These are phyloP conservation scores for Pythium aphanidermatum DNA, from an alignment of 352 stramenopile species.

Conservation along the genomic window DNA sequence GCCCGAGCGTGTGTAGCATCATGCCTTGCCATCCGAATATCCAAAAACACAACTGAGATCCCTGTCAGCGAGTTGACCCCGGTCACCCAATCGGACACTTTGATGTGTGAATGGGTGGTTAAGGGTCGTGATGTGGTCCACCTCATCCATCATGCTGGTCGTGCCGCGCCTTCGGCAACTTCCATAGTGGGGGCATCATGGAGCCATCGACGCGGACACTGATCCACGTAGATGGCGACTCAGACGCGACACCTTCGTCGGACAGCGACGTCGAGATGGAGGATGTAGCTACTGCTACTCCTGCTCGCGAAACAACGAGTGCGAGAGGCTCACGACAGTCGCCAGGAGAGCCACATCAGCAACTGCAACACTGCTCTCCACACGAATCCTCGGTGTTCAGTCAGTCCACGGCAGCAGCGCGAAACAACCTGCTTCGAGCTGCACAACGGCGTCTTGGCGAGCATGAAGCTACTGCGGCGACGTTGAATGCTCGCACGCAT, in stretches of 20 bases:
- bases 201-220: slow-evolving; percentile 1
- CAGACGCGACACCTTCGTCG: slow-evolving; percentile 18
- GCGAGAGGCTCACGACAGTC: too few species aligned
- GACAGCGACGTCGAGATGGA: slow-evolving; percentile 17
- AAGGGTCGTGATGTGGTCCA: slow-evolving; percentile 8
- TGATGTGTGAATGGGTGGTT: slow-evolving; percentile 2
- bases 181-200: not conserved
- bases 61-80: not conserved
- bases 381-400: not conserved
- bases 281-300: not conserved
- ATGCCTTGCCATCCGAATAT: not conserved
- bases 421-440: slow-evolving; percentile 4
- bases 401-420: slow-evolving; percentile 6
- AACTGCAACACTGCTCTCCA: slow-evolving; percentile 1
- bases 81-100: slow-evolving; percentile 1
- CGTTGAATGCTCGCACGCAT: too few species aligned
- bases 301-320: not conserved
- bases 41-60: not conserved
- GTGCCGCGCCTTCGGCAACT: slow-evolving; percentile 1
- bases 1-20: slow-evolving; percentile 18
- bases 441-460: not conserved
- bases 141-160: slow-evolving; percentile 15
- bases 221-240: slow-evolving; percentile 18
- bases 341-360: not conserved
- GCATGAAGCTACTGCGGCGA: too few species aligned